Evolutionary conservation across 73 alveolate species (phyloP), one percentile per base, ranked within the genome.

Genomic region (Paraurostyla sp.): DNA sequence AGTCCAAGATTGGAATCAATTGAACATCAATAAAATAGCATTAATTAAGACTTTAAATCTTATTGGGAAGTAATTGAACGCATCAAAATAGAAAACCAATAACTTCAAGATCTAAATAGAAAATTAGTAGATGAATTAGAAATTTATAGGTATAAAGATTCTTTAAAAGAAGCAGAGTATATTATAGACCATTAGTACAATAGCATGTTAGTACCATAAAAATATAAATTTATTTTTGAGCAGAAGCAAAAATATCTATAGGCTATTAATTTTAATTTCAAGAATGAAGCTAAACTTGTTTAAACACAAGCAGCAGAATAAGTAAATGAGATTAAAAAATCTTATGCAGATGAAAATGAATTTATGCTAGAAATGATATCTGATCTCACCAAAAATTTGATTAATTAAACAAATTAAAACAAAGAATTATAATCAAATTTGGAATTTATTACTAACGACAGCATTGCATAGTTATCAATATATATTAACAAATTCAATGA

Each of bases 131-230:
- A 54, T 40, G 89, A 78, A 35, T 51, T 78, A 23, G 78, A 52
- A 36, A 32, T 25, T 9, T 78, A 78, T 43, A 1, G 65, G 2
- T 78, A 29, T 27, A 78, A 78, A 52, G 89, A 78, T 36, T 43
- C 89, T 54, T 27, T 78, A 22, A 78, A 78, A 38, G 89, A 78
- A 54, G 89, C 80, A 3, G 80, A 78, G 32, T 78, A 78, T 27
- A 78, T 78, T 3, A 22, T 78, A 13, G 78, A 78, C 27, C 80
- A 54, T 36, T 32, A 78, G 42, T 78, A 78, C 62, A 78, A 78
- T 33, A 54, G 52, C n/a, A 51, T 78, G 46, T 36, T 78, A 4
- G 35, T 54, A 27, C 89, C 89, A 16, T 45, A 78, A 25, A 7
- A 59, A 51, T 78, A 78, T 42, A 78, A 78, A 33, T 78, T 27